Base-by-base conservation (phyloP, 495 filamentous ascomycete genomes). In the Daldinia bambusicola region DNA sequence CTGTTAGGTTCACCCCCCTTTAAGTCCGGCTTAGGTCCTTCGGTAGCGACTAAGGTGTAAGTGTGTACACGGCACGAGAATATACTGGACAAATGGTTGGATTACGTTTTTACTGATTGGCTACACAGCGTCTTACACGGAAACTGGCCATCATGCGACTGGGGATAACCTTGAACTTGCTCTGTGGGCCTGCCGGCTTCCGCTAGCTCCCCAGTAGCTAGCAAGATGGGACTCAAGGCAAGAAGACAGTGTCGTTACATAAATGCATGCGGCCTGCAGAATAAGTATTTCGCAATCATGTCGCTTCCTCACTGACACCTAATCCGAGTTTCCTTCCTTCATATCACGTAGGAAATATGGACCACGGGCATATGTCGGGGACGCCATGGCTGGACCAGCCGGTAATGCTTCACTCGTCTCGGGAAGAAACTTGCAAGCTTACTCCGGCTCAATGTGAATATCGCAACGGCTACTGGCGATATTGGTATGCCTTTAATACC, bases 391-490 rank as follows among this genome's bases (percentile, higher is more conserved):
- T 85, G 32, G 79, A 83, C 72, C 73, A 78, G 57, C 83, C 82
- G 59, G 80, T 84, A 58, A 80, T 82, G 79, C 76, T 87, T 55
- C 82, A 84, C 68, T 84, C 83, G 4, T 80, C 74, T 4, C 78
- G 84, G 1, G 75, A 64, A 10, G 81, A 82, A 22, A 75, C 70
- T 9, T 87, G 85, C 69, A 81, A 77, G 22, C 76, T 84, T 71
- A 85, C 79, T 0, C 74, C 80, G 4, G 80, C 78, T 40, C 81
- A 86, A 65, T 87, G 85, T 61, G 81, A 75, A 2, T 86, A 83
- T 64, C 80, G 83, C 9, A 61, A 37, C 3, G 75, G 74, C 4
- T 75, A 82, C 59, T 87, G 85, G 85, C 69, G 81, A 60, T 82
- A 81, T 69, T 87, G 84, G 85, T 75, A 73, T 51, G 69, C 83